Conservation (phyloP, 2,329 filamentous ascomycete species). For the Pseudogymnoascus sp. region DNA sequence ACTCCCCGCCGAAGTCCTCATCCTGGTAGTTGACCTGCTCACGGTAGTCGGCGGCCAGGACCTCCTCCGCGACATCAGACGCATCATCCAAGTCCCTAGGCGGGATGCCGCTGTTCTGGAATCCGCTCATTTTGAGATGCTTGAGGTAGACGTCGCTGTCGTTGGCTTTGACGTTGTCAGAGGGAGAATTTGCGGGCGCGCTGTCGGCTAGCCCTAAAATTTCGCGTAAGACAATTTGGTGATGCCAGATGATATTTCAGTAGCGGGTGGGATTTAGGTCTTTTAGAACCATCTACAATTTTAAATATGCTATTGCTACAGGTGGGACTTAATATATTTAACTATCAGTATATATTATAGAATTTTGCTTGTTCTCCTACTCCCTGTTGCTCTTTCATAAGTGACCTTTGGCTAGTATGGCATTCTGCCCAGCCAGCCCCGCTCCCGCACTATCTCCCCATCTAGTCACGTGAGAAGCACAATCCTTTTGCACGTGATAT, state of each 20-base stretch:
- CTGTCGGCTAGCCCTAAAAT: constrained; percentile 8
- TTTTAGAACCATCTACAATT: neutral
- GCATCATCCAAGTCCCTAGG: constrained; percentile 64
- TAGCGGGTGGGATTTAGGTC: neutral
- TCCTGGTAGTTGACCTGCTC: constrained; percentile 95
- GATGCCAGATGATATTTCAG: constrained; percentile 2
- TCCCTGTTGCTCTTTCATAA: neutral
- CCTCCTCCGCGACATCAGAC: constrained; percentile 93
- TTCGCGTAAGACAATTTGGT: constrained; percentile 9
- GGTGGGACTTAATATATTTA: neutral
- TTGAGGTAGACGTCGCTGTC: constrained; percentile 9
- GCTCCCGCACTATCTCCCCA: neutral
- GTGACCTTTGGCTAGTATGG: neutral
- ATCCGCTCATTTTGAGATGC: constrained; percentile 46
- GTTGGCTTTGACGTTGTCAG: constrained; percentile 8
- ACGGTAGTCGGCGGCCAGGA: constrained; percentile 88
- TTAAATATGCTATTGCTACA: neutral
- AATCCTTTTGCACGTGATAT: neutral
- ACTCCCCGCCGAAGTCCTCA: constrained; percentile 68
- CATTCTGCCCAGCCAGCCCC: neutral
- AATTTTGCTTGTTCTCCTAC: neutral
- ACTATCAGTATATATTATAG: neutral
- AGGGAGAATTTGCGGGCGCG: constrained; percentile 9
- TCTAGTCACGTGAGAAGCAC: neutral
- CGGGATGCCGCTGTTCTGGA: constrained; percentile 54